Conservation (phyloP, 2,329 filamentous ascomycete species). For the Aspergillus candidus region DNA sequence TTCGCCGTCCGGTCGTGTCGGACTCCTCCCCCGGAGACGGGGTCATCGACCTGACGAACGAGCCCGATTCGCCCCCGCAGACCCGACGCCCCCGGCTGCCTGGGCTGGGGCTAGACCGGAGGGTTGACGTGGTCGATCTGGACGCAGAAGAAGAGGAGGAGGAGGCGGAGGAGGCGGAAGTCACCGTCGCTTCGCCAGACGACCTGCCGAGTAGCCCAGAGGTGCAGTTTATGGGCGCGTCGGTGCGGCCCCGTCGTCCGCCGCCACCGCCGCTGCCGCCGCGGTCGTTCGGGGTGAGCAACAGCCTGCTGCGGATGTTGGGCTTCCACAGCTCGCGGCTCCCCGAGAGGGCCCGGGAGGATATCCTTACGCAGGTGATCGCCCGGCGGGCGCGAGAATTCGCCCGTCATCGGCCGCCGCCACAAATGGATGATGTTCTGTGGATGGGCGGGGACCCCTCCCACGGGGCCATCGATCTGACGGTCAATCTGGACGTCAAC, state of each 20-base stretch:
- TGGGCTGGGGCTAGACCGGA: conserved; percentile 33
- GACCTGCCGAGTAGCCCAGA: conserved; percentile 40
- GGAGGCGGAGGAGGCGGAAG: conserved; percentile 6
- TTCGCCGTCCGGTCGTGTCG: conserved; percentile 45
- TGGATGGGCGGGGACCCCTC: conserved; percentile 18
- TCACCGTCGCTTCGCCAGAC: conserved; percentile 2
- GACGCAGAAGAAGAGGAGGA: conserved; percentile 29
- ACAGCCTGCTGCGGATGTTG: conserved; percentile 9
- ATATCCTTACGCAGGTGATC: conserved; percentile 18
- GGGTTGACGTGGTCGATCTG: conserved; percentile 35
- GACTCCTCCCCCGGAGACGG: conserved; percentile 27
- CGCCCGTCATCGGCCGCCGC: conserved; percentile 3
- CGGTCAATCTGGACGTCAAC: conserved; percentile 21
- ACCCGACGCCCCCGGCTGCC: conserved; percentile 19
- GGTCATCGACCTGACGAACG: conserved; percentile 45
- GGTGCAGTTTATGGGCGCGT: conserved; percentile 44
- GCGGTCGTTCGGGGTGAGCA: conserved; percentile 1
- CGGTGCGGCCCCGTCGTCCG: conserved; percentile 12
- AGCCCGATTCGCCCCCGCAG: conserved; percentile 34
- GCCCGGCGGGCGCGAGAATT: conserved; percentile 14
- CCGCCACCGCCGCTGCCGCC: conserved; percentile 9
- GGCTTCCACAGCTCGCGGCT: conserved; percentile 2
- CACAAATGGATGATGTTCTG: conserved; percentile 8
- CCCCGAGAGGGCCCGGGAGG: conserved; percentile 2
- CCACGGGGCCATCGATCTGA: conserved; percentile 18